These are phyloP conservation scores for Lipomyces spencermartinsiae DNA, from an alignment of 805 yeast species.

Conservation along the genomic window DNA sequence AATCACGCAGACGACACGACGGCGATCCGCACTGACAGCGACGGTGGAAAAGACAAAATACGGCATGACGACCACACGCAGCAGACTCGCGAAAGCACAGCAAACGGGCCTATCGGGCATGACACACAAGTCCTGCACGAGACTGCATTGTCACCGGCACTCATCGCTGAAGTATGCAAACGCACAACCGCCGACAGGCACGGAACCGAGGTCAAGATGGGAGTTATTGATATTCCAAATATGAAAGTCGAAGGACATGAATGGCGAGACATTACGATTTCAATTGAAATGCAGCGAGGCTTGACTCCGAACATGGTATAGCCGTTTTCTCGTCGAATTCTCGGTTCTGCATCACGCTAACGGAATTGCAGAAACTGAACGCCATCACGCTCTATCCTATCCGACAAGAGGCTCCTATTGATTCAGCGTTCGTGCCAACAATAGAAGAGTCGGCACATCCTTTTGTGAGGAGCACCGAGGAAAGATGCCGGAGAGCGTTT, in stretches of 20 bases:
- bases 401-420: neutral
- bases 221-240: neutral
- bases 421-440: neutral
- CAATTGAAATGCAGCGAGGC: conserved; percentile 5
- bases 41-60: neutral
- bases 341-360: too few species aligned
- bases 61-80: neutral
- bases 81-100: neutral
- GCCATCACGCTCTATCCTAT: conserved; percentile 1
- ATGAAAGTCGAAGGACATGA: neutral
- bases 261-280: conserved; percentile 3
- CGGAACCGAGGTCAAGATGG: conserved; percentile 3
- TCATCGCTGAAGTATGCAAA: neutral
- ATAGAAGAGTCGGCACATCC: neutral
- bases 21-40: neutral
- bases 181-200: neutral
- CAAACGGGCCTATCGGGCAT: too few species aligned
- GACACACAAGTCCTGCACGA: neutral
- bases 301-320: conserved; percentile 6
- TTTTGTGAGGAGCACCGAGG: neutral
- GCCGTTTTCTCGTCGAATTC: neutral
- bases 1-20: neutral
- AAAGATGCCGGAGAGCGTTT: neutral
- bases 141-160: neutral
- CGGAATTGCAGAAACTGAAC: neutral